Evolutionary conservation across 768 basidiomycete species (phyloP).

Genomic region (Glaciozyma antarctica): DNA sequence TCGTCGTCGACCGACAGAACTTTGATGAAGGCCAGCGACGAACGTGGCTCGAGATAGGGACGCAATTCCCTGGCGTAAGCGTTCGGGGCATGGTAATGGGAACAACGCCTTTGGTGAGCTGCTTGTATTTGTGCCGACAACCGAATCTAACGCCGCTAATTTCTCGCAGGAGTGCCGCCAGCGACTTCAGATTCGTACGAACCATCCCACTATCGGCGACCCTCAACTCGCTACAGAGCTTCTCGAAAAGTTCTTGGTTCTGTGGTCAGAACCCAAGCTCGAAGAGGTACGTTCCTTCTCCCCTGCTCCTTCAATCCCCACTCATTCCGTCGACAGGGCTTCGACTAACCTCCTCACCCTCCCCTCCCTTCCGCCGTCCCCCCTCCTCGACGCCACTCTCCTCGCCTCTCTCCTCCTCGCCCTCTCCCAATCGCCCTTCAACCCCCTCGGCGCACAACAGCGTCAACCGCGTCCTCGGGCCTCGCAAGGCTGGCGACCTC

Average conservation of each 20-base stretch:
- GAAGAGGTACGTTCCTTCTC: conserved; percentile 10
- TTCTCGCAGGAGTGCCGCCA: conserved; percentile 15
- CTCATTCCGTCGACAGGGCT: conserved; percentile 12
- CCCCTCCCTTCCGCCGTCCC: conserved; percentile 16
- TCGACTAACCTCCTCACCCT: conserved; percentile 25
- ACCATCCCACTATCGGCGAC: conserved; percentile 27
- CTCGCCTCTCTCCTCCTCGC: background rate
- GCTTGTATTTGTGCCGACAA: no score
- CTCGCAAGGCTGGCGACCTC: background rate
- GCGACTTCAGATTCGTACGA: conserved; percentile 9
- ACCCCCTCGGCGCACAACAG: background rate
- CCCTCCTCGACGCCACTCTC: conserved; percentile 11
- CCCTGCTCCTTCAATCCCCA: background rate
- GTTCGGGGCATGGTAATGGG: conserved; percentile 25
- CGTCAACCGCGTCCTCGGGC: background rate
- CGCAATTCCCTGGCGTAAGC: conserved; percentile 13
- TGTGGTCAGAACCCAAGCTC: conserved; percentile 18
- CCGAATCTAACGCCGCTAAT: background rate
- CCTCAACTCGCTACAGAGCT: conserved; percentile 19
- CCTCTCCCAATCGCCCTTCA: background rate
- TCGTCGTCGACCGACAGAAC: conserved; percentile 31
- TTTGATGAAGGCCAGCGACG: conserved; percentile 24
- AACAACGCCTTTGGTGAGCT: conserved; percentile 8
- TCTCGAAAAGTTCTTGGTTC: conserved; percentile 21
- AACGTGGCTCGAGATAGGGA: conserved; percentile 25